Conservation (phyloP, 768 basidiomycete genomes). For the Cantharellus anzutake region DNA sequence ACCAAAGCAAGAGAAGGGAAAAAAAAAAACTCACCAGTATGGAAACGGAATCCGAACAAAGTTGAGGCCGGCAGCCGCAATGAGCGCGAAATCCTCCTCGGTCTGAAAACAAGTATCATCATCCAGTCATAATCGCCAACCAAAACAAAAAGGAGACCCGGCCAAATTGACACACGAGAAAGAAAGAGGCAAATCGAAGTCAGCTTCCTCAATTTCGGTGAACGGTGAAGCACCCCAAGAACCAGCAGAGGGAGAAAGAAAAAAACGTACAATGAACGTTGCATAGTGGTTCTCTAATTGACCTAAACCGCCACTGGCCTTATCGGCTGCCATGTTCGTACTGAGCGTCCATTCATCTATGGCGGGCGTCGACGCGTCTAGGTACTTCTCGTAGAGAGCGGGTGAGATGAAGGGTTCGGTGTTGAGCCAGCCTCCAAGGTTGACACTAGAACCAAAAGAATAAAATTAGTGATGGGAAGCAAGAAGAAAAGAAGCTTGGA, state of each 20-base stretch:
- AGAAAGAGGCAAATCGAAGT: neutral
- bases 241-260: neutral
- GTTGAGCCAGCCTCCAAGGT: constrained; percentile 57
- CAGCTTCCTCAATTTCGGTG: neutral
- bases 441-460: constrained; percentile 25
- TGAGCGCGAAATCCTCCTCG: constrained; percentile 74
- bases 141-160: neutral
- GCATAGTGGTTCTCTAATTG: constrained; percentile 56
- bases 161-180: constrained; percentile 1
- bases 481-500: neutral
- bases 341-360: constrained; percentile 54
- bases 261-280: constrained; percentile 52
- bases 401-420: constrained; percentile 67
- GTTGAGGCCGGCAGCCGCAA: constrained; percentile 75
- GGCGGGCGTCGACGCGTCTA: constrained; percentile 22
- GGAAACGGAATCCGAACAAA: constrained; percentile 66
- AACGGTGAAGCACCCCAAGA: neutral
- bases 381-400: constrained; percentile 40
- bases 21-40: constrained; percentile 37
- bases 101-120: constrained; percentile 29
- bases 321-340: constrained; percentile 42
- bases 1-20: neutral
- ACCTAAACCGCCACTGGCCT: constrained; percentile 36
- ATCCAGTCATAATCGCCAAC: neutral
- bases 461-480: neutral